Evolutionary conservation across 306 rosid genomes (phyloP).

Genomic region (Trifolium repens): DNA sequence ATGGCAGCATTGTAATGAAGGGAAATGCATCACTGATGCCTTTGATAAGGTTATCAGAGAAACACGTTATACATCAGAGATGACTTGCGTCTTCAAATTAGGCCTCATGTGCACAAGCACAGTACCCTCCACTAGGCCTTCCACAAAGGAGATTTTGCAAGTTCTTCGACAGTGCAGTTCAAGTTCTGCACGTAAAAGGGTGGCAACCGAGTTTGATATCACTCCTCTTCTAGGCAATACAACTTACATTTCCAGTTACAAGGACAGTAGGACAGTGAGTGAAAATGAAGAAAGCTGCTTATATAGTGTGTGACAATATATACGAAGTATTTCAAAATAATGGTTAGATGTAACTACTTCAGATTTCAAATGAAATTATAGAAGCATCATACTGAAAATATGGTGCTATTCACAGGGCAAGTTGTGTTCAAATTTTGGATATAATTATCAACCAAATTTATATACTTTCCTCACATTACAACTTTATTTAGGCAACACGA

Average conservation of each 20-base stretch:
- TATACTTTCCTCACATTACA: neutral
- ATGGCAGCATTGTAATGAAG: slow-evolving; percentile 60
- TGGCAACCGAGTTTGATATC: slow-evolving; percentile 55
- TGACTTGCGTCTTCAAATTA: slow-evolving; percentile 67
- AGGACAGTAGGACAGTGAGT: slow-evolving; percentile 41
- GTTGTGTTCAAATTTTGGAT: slow-evolving; percentile 1
- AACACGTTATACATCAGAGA: slow-evolving; percentile 56
- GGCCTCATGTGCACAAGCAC: slow-evolving; percentile 79
- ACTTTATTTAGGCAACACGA: neutral
- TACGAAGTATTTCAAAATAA: neutral
- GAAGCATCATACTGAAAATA: neutral
- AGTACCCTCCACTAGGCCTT: slow-evolving; percentile 68
- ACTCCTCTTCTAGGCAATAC: slow-evolving; percentile 61
- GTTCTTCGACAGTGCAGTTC: slow-evolving; percentile 59
- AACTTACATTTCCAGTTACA: slow-evolving; percentile 64
- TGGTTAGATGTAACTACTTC: neutral
- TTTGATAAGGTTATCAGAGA: slow-evolving; percentile 66
- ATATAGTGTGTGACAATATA: slow-evolving; percentile 20
- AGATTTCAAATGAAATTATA: neutral
- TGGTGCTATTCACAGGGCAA: neutral
- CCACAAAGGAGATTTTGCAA: slow-evolving; percentile 70
- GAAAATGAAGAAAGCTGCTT: slow-evolving; percentile 46
- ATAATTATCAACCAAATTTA: neutral
- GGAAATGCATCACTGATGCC: slow-evolving; percentile 53
- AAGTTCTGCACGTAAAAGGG: slow-evolving; percentile 41